These are phyloP conservation scores for Pachysandra terminalis DNA, from an alignment of 164 flowering plant species.

Conservation along the genomic window DNA sequence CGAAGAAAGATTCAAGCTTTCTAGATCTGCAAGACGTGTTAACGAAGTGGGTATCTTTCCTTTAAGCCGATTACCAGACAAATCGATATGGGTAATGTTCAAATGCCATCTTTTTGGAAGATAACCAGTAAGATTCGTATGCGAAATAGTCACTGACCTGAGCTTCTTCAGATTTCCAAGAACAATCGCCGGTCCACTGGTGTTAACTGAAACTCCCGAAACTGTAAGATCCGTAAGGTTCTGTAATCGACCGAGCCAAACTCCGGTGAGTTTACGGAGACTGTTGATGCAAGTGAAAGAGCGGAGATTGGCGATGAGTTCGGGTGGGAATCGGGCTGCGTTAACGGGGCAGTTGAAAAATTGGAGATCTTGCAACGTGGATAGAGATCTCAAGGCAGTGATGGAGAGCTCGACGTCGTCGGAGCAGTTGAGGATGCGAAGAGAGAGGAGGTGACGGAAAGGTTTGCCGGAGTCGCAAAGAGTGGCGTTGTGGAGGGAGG, in stretches of 20 bases:
- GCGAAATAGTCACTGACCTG: conserved; percentile 54
- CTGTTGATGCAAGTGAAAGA: conserved; percentile 64
- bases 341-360: conserved; percentile 69
- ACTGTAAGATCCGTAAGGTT: conserved; percentile 75
- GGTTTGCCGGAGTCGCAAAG: conserved; percentile 69
- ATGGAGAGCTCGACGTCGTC: conserved; percentile 56
- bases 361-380: conserved; percentile 55
- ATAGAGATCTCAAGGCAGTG: conserved; percentile 76
- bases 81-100: conserved; percentile 63
- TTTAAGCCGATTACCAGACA: conserved; percentile 58
- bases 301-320: conserved; percentile 51
- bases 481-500: conserved; percentile 46
- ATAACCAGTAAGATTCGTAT: conserved; percentile 63
- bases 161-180: conserved; percentile 48
- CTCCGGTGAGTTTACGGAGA: conserved; percentile 64
- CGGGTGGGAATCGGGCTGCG: conserved; percentile 55
- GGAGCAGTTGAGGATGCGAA: conserved; percentile 81
- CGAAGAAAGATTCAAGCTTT: conserved; percentile 53
- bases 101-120: conserved; percentile 55
- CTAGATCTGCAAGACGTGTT: conserved; percentile 42
- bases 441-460: conserved; percentile 76
- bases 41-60: conserved; percentile 65
- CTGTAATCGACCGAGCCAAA: conserved; percentile 55
- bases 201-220: conserved; percentile 38
- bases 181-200: conserved; percentile 62